Evolutionary conservation across 768 basidiomycete genomes (phyloP), one percentile per base, ranked within the genome.

Genomic region (Wakefieldia striispora): DNA sequence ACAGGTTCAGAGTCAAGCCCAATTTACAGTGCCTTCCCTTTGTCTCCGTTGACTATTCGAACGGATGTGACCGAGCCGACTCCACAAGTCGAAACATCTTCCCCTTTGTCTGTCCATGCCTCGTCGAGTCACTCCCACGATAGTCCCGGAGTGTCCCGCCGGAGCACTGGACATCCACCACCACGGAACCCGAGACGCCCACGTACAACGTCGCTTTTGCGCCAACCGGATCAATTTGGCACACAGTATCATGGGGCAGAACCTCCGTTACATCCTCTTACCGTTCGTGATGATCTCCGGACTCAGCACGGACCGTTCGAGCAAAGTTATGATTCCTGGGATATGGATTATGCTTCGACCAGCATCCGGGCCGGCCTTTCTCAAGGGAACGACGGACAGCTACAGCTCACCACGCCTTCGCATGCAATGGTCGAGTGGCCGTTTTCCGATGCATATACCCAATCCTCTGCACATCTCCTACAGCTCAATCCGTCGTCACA

Each of bases 1-100:
- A 43, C 55, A 19, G 35, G 27, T 33, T 56, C 54, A 1, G 56
- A 53, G 29, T 48, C 64, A 31, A 51, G 40, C 40, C 50, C 21
- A 40, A 39, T 57, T 40, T 37, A 45, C 40, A 40, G 20, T 31
- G 35, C 40, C 33, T 48, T 55, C 42, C 41, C 40, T 33, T 51
- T 53, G 21, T 50, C 62, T 29, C 39, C 57, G 19, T 29, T 19
- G 33, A 16, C 55, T 24, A 49, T 45, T 16, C 57, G 40, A 23
- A 24, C 23, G 31, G 50, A 41, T 43, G 38, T 17, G 10, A 43
- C 35, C 20, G 38, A 50, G 23, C 29, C 19, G 16, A 17, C 43
- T 33, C 27, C 37, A 40, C 19, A 20, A 9, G 29, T 43, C 38
- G 36, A 41, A 37, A 40, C 27, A 23, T 44, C 45, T 12, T 43